Conservation (phyloP, 306 rosid species). For the Vigna angularis region DNA sequence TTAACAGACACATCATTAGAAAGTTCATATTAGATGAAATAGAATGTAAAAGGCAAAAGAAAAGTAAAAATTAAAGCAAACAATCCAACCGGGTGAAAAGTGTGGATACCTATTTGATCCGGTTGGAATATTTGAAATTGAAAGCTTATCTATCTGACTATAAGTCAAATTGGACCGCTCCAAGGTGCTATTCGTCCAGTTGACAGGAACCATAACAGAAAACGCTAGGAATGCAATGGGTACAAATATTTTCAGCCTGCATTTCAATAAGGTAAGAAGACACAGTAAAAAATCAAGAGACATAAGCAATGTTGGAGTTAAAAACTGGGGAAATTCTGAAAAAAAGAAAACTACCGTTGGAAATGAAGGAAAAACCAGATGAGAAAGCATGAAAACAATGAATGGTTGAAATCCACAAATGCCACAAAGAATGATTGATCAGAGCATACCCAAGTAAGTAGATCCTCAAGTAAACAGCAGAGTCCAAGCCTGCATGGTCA, state of each 20-base stretch:
- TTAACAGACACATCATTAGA: conserved; percentile 15
- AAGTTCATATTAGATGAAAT: conserved; percentile 21
- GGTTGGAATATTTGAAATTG: conserved; percentile 86
- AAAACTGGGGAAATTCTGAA: not conserved
- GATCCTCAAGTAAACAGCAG: conserved; percentile 90
- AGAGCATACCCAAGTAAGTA: conserved; percentile 81
- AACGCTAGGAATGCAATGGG: conserved; percentile 84
- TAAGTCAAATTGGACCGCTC: conserved; percentile 66
- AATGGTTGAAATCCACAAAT: not conserved
- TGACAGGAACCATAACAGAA: conserved; percentile 88
- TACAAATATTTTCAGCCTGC: conserved; percentile 93
- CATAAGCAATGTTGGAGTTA: not conserved
- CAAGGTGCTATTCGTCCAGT: conserved; percentile 89
- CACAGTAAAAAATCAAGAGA: conserved; percentile 23
- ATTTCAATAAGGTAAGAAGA: conserved; percentile 39
- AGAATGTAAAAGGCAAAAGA: conserved; percentile 4
- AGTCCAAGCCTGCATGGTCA: conserved; percentile 94
- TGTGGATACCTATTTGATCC: conserved; percentile 77
- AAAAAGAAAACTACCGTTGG: conserved; percentile 12
- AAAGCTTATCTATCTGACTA: conserved; percentile 87
- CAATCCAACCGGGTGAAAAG: conserved; percentile 1
- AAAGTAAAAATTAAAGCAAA: not conserved
- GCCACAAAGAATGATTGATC: conserved; percentile 10
- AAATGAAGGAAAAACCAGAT: not conserved
- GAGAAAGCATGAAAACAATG: not conserved